Conservation (phyloP, 306 rosid species). For the Casuarina cunninghamiana region DNA sequence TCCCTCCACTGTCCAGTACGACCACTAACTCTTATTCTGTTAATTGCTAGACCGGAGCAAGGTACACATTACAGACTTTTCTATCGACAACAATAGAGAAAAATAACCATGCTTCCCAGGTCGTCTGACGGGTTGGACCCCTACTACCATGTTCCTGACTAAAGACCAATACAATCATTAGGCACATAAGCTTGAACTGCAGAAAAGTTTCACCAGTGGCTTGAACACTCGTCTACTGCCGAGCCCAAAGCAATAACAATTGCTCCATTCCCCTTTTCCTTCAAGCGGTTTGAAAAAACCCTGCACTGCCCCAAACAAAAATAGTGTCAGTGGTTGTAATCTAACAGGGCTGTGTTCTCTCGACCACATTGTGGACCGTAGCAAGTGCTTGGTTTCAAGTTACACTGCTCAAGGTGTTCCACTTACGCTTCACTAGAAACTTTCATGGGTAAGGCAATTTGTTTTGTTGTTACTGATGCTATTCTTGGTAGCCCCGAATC, state of each 20-base stretch:
- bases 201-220: background rate
- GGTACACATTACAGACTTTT: background rate
- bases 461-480: too few species aligned
- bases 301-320: background rate
- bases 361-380: too few species aligned
- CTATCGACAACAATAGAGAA: background rate
- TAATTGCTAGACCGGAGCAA: background rate
- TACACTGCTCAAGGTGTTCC: too few species aligned
- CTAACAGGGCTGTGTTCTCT: too few species aligned
- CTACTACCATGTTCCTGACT: slow-evolving; percentile 13
- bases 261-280: background rate
- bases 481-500: too few species aligned
- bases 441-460: too few species aligned
- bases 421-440: too few species aligned
- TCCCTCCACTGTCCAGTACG: background rate
- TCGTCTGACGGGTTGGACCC: background rate
- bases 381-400: too few species aligned
- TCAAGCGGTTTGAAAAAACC: background rate
- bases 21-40: background rate
- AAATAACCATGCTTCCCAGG: background rate
- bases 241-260: slow-evolving; percentile 7
- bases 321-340: background rate
- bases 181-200: slow-evolving; percentile 5
- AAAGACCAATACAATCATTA: slow-evolving; percentile 11
- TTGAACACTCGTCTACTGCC: slow-evolving; percentile 6